Evolutionary conservation across 345 rosid genomes (phyloP), one percentile per base, ranked within the genome.

Genomic region (Eucalyptus pumila): DNA sequence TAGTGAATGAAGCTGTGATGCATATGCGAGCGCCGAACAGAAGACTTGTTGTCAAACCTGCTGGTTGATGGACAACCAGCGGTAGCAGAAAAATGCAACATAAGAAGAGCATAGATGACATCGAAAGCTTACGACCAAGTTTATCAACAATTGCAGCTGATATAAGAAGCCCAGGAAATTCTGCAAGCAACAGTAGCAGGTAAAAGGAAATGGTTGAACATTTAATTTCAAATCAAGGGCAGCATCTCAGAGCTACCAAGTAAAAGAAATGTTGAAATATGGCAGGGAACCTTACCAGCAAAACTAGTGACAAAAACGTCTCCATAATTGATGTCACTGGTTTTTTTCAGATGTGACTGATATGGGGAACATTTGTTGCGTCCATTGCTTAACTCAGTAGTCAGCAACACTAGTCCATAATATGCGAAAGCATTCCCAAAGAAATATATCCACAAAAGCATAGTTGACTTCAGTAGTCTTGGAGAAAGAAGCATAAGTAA

Each of bases 361-460:
- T 87, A 80, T 76, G 93, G 67, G 86, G 81, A 56, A 86, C 98
- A 97, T 40, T 45, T 89, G 89, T 91, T 91, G 50, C 90, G 92
- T 87, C 95, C 93, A 48, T 90, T 93, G 91, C 92, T 95, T 89
- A 98, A 94, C 92, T 98, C 98, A 19, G 98, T 95, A 87, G 99
- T 98, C 92, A 98, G 97, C 91, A 98, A 92, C 65, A 97, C 98
- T 48, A 98, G 91, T 24, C 99, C 99, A 50, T 98, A 98, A 87
- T 98, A 98, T 12, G 97, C 91, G 92, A 98, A 97, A 11, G 99
- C 95, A 89, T 96, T 98, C 86, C 99, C 99, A 87, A 98, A 95
- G 91, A 95, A 98, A 11, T 95, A 96, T 42, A 91, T 87, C 99
- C 99, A 98, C 87, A 98, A 90, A 86, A 98, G 99, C 89, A 93